Evolutionary conservation across 495 filamentous ascomycete species (phyloP).

Genomic region (Recurvomyces mirabilis): DNA sequence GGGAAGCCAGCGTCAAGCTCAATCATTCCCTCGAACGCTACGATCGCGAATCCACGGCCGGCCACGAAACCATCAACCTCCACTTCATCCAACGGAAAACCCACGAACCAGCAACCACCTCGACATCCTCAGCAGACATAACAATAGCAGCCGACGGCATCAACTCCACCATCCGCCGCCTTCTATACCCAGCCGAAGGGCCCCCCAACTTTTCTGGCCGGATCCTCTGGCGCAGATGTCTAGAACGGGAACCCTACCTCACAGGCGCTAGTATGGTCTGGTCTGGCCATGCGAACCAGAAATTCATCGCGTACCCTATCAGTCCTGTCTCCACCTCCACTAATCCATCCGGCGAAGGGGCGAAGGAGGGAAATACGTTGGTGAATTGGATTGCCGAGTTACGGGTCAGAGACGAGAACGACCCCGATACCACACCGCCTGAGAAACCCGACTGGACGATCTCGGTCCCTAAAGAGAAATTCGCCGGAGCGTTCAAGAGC

Average conservation of each 20-base stretch:
- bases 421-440: background rate
- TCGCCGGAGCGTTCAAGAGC: background rate
- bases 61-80: background rate
- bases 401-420: background rate
- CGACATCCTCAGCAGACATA: conserved; percentile 28
- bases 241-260: background rate
- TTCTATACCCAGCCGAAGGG: background rate
- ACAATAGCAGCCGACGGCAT: conserved; percentile 47
- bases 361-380: background rate
- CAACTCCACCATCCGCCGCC: background rate
- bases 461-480: background rate
- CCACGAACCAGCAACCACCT: background rate
- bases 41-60: background rate
- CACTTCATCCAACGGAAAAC: background rate
- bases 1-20: background rate
- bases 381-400: conserved; percentile 1
- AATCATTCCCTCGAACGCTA: background rate
- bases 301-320: conserved; percentile 2
- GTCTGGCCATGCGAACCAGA: conserved; percentile 2
- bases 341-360: no score
- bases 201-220: background rate
- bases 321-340: background rate
- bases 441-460: background rate
- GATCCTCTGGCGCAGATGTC: background rate
- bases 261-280: background rate